A percentile compares a stretch with the other conserved stretches of the same genome.
Evolutionary conservation across 1,284 basidiomycete genomes (phyloP).

Genomic region (Cronartium quercuum): DNA sequence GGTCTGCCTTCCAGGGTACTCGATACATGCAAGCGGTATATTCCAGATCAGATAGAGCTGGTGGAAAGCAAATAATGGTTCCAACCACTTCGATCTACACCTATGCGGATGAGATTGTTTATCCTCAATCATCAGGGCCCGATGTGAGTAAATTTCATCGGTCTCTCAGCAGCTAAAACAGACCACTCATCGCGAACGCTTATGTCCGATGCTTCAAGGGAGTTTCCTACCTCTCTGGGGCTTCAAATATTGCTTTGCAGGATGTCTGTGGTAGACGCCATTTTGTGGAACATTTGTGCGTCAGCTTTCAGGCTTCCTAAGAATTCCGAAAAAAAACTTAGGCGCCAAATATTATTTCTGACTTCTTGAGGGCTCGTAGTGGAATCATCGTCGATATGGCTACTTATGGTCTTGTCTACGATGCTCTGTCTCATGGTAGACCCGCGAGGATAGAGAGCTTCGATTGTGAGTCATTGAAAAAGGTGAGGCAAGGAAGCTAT

Average conservation of each 20-base stretch:
- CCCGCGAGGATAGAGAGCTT: constrained; percentile 7
- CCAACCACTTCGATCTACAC: constrained; percentile 15
- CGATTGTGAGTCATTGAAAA: constrained; percentile 15
- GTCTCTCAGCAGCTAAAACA: background rate
- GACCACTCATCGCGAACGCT: background rate
- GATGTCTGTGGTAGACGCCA: background rate
- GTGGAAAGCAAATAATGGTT: background rate
- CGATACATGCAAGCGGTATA: background rate
- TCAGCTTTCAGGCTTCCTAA: too few species aligned
- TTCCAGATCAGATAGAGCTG: background rate
- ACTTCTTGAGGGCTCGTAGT: background rate
- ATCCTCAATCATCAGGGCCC: background rate
- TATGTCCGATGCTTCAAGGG: background rate
- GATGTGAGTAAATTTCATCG: background rate
- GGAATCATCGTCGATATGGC: background rate
- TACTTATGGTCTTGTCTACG: constrained; percentile 16
- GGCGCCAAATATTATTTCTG: background rate
- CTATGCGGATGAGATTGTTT: constrained; percentile 1
- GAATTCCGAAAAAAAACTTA: too few species aligned
- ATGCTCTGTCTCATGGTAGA: constrained; percentile 24
- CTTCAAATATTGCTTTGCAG: constrained; percentile 7
- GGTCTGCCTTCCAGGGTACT: background rate
- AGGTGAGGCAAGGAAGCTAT: background rate
- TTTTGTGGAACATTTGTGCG: constrained; percentile 2
- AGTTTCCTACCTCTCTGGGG: background rate